A percentile compares a stretch with the other conserved stretches of the same genome.
Conservation (phyloP, 83 land plant species). For the Diphasiastrum complanatum region DNA sequence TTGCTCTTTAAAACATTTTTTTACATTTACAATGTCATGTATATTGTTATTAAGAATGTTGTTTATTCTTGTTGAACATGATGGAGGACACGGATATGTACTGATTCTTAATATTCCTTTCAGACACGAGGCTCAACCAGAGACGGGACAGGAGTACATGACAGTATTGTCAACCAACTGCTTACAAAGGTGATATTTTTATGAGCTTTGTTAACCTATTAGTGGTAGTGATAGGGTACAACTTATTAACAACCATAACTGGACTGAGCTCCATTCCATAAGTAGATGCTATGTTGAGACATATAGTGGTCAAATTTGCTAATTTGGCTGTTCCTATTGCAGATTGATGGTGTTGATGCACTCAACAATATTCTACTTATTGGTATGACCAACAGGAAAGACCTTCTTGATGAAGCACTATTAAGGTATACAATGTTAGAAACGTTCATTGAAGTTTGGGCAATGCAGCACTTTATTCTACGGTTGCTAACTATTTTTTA, state of each 20-base stretch:
- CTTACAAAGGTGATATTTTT: slow-evolving; percentile 76
- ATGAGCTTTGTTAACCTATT: not conserved
- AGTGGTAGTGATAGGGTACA: too few species aligned
- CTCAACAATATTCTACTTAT: slow-evolving; percentile 92
- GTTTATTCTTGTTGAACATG: too few species aligned
- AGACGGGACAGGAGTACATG: slow-evolving; percentile 99
- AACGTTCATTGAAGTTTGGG: slow-evolving; percentile 5
- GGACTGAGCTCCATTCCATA: not conserved
- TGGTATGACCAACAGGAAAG: slow-evolving; percentile 99
- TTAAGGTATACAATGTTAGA: slow-evolving; percentile 57
- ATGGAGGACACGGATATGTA: too few species aligned
- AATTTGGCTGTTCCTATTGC: slow-evolving; percentile 8
- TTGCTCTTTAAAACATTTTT: too few species aligned
- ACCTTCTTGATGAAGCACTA: slow-evolving; percentile 94
- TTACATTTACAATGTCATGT: too few species aligned
- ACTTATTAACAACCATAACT: too few species aligned
- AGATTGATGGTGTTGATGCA: slow-evolving; percentile 99
- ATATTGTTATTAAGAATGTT: too few species aligned
- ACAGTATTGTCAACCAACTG: slow-evolving; percentile 96
- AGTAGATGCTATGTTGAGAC: not conserved
- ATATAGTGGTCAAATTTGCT: not conserved
- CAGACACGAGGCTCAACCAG: slow-evolving; percentile 95
- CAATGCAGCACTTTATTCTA: not conserved
- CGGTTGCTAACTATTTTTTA: not conserved
- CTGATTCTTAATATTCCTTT: too few species aligned